These are phyloP conservation scores for Lachnellula arida DNA, from an alignment of 2,329 filamentous ascomycete genomes.

Conservation along the genomic window DNA sequence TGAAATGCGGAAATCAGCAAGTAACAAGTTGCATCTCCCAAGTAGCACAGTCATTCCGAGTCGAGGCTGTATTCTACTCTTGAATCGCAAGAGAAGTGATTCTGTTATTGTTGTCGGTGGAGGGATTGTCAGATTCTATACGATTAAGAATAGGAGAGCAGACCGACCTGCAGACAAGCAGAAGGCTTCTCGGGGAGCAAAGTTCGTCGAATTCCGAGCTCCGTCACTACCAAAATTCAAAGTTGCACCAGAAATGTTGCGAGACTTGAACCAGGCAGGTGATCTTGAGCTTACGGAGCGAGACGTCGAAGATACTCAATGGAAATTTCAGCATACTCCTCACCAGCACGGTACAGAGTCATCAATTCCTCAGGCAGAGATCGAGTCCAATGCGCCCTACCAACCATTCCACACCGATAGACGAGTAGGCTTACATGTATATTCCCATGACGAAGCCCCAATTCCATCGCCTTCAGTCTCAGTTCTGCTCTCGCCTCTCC, in stretches of 20 bases:
- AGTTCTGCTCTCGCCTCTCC: slow-evolving; percentile 24
- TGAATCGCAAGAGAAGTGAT: slow-evolving; percentile 57
- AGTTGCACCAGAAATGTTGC: slow-evolving; percentile 52
- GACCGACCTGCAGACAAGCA: slow-evolving; percentile 50
- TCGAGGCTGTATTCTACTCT: slow-evolving; percentile 59
- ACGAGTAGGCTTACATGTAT: slow-evolving; percentile 73
- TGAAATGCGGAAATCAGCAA: slow-evolving; percentile 67
- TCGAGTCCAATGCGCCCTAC: slow-evolving; percentile 92
- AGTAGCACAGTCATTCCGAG: slow-evolving; percentile 48
- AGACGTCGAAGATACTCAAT: slow-evolving; percentile 27
- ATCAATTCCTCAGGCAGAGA: slow-evolving; percentile 73
- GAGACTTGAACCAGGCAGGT: slow-evolving; percentile 46
- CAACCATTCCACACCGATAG: slow-evolving; percentile 93
- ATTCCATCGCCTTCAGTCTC: slow-evolving; percentile 24
- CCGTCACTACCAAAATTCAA: slow-evolving; percentile 56
- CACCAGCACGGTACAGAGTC: slow-evolving; percentile 46
- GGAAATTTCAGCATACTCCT: slow-evolving; percentile 35
- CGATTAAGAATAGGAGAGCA: slow-evolving; percentile 38
- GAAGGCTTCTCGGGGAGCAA: slow-evolving; percentile 44
- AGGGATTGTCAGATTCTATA: slow-evolving; percentile 62
- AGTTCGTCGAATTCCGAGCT: slow-evolving; percentile 55
- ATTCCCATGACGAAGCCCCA: slow-evolving; percentile 31
- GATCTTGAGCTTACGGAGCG: slow-evolving; percentile 28
- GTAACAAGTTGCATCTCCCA: slow-evolving; percentile 69
- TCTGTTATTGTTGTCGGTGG: slow-evolving; percentile 61